Percentiles rank a stretch among this genome's conserved stretches.
Evolutionary conservation across 1,139 yeast species (phyloP).

Genomic region (Taphrina wiesneri): DNA sequence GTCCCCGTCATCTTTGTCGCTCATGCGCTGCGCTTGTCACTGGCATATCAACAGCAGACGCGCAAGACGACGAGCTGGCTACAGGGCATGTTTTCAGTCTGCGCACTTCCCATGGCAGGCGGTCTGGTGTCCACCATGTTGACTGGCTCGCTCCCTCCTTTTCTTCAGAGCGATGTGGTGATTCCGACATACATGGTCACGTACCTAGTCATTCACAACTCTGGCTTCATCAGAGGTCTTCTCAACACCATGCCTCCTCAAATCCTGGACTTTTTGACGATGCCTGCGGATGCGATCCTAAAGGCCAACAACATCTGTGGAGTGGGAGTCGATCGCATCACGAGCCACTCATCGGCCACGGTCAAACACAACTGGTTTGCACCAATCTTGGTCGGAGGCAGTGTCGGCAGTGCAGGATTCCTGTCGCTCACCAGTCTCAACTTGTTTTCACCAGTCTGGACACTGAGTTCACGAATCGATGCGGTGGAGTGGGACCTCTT

Average conservation of each 20-base stretch:
- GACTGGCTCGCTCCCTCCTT: constrained; percentile 29
- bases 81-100: constrained; percentile 26
- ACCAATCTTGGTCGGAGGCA: constrained; percentile 26
- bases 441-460: constrained; percentile 17
- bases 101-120: constrained; percentile 31
- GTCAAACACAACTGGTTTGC: constrained; percentile 29
- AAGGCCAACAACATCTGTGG: constrained; percentile 10
- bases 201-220: constrained; percentile 8
- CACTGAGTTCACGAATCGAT: constrained; percentile 9
- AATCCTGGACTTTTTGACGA: constrained; percentile 14
- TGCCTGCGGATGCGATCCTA: constrained; percentile 23
- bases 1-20: constrained; percentile 24
- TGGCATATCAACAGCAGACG: constrained; percentile 16
- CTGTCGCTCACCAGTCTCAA: constrained; percentile 18
- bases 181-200: constrained; percentile 29
- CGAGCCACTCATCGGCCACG: constrained; percentile 16
- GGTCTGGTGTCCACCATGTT: constrained; percentile 25
- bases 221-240: constrained; percentile 7
- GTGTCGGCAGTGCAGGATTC: constrained; percentile 27
- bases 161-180: constrained; percentile 23
- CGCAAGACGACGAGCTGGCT: constrained; percentile 15
- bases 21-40: constrained; percentile 26
- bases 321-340: constrained; percentile 28
- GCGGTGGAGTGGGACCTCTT: constrained; percentile 26
- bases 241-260: constrained; percentile 8